Base-by-base conservation (phyloP, 352 stramenopile species). In the Globisporangium carolinianum region DNA sequence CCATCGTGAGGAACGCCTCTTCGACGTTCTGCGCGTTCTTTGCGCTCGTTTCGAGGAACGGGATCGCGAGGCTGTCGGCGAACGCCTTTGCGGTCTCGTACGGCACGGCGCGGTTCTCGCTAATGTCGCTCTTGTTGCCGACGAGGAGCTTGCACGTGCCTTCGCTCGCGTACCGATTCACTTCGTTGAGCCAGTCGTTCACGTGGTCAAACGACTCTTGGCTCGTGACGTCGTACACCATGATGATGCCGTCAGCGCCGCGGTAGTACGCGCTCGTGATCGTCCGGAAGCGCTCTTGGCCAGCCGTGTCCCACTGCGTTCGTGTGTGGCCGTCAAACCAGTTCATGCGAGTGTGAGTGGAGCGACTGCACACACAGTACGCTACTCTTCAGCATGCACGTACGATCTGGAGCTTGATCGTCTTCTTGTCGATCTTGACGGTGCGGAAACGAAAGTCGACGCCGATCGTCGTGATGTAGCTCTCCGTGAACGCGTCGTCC, bases 111-210 rank as follows among this genome's bases (percentile, higher is more conserved):
- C 96, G 86, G 71, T 99, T 99, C 65, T 92, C 87, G 55, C 80
- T 96, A 39, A 99, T 89, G 81, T 99, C 97, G 65, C 90, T 98
- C 86, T 99, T 99, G 83, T 99, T 99, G 54, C 97, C 97, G 6
- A 99, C 96, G 1, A 99, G 86, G 9, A 99, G 85, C 77, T 99
- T 99, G 73, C 98, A 98, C 14, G 98, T 96, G 75, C 98, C 97
- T 76, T 99, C 95, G 57, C 87, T 98, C 12, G 96, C 96, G 82
- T 99, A 99, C 65, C 88, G 75, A 63, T 99, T 96, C 69, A 99
- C 98, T 83, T 99, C 97, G 67, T 98, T 95, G 32, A 99, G 71
- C 97, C 97, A 99, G 66, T 98, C 89, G 72, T 98, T 99, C 35
- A 99, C 96, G 76, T 99, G 98, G 73, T 99, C 97, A 72, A 99